Percentiles rank a stretch among this genome's conserved stretches.
phyloP scores from a whole-genome alignment of 1,284 basidiomycete genomes.

The Rhodotorula sp. region DNA sequence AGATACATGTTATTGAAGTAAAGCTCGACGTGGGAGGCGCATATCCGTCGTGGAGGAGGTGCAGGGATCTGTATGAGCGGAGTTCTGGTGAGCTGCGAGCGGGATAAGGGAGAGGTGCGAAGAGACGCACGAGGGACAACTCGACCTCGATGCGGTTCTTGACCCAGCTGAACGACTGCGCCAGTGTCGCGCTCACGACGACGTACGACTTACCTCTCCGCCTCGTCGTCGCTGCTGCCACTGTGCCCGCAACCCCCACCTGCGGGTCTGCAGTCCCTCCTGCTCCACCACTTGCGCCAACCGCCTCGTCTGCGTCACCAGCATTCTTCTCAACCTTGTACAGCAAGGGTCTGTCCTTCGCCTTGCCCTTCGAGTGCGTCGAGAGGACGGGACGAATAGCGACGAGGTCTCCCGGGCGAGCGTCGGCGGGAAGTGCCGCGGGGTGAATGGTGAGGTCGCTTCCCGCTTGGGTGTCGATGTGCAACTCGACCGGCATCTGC shows the following conservation, averaged over 20 bases:
- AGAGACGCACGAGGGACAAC: conserved; percentile 15
- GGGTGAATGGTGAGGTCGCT: conserved; percentile 24
- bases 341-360: conserved; percentile 26
- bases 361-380: conserved; percentile 27
- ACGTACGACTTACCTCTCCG: conserved; percentile 21
- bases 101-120: neutral
- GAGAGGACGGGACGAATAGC: conserved; percentile 25
- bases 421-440: conserved; percentile 12
- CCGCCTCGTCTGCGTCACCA: neutral
- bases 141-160: conserved; percentile 27
- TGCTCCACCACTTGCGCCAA: neutral
- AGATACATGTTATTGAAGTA: conserved; percentile 68
- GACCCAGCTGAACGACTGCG: conserved; percentile 30
- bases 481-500: conserved; percentile 23
- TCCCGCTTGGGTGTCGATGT: conserved; percentile 25
- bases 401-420: conserved; percentile 30
- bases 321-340: conserved; percentile 25
- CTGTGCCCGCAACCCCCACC: neutral
- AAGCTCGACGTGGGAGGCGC: conserved; percentile 79
- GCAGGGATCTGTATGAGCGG: conserved; percentile 22
- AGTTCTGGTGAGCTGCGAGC: neutral
- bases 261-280: too few species aligned
- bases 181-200: conserved; percentile 24
- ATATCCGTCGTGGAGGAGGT: conserved; percentile 23
- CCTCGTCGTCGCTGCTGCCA: neutral